Percentiles rank a stretch among this genome's conserved stretches.
Conservation (phyloP, 345 rosid genomes). For the Euphorbia pulcherrima region DNA sequence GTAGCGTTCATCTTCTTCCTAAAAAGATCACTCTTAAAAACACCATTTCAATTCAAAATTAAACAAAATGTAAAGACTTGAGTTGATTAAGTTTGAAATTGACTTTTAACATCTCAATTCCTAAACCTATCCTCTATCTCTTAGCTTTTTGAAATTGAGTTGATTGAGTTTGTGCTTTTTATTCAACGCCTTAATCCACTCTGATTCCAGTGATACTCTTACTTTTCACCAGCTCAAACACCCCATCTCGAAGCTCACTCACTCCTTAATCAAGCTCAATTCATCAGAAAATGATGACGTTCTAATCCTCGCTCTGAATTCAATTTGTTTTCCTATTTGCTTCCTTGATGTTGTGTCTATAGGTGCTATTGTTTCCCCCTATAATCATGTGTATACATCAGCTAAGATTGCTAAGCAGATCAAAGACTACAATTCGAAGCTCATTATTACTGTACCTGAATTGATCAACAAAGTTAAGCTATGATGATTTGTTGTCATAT, state of each 20-base stretch:
- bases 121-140: too few species aligned
- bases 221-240: slow-evolving; percentile 15
- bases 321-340: slow-evolving; percentile 30
- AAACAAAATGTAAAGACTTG: too few species aligned
- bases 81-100: too few species aligned
- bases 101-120: too few species aligned
- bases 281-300: slow-evolving; percentile 28
- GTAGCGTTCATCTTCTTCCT: too few species aligned
- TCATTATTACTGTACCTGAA: slow-evolving; percentile 15
- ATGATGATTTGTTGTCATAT: not conserved
- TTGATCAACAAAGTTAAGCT: slow-evolving; percentile 8
- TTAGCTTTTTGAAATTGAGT: too few species aligned
- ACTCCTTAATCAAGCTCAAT: slow-evolving; percentile 5
- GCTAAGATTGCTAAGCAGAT: slow-evolving; percentile 31
- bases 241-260: slow-evolving; percentile 16
- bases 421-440: slow-evolving; percentile 27
- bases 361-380: slow-evolving; percentile 33
- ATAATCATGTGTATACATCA: slow-evolving; percentile 27
- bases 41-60: too few species aligned
- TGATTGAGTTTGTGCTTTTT: too few species aligned
- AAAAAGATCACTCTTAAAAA: too few species aligned
- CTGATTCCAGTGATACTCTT: slow-evolving; percentile 3
- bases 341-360: slow-evolving; percentile 36
- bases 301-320: slow-evolving; percentile 25
- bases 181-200: slow-evolving; percentile 14